Evolutionary conservation across 2,329 filamentous ascomycete genomes (phyloP).

Genomic region (Passalora sequoiae): DNA sequence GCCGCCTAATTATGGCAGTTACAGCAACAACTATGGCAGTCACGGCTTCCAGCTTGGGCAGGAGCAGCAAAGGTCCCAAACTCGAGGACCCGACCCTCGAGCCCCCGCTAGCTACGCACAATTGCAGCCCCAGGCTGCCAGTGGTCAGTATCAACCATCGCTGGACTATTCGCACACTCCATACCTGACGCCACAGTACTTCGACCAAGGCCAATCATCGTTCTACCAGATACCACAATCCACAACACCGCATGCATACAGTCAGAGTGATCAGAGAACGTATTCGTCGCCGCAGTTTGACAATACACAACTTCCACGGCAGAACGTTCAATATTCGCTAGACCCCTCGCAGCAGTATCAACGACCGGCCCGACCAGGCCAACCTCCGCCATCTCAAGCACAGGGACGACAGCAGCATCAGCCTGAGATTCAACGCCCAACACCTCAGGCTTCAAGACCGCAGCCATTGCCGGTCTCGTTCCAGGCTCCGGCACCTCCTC

Average conservation of each 20-base stretch:
- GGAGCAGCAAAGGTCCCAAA: too few species aligned
- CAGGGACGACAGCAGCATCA: constrained; percentile 13
- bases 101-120: too few species aligned
- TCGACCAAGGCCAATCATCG: constrained; percentile 12
- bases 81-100: too few species aligned
- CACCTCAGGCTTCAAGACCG: background rate
- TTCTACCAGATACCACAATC: constrained; percentile 18
- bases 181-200: constrained; percentile 17
- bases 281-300: constrained; percentile 17
- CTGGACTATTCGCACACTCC: constrained; percentile 8
- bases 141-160: constrained; percentile 6
- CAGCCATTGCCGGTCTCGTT: background rate
- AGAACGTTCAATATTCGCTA: constrained; percentile 15
- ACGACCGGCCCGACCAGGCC: constrained; percentile 11
- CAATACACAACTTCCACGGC: constrained; percentile 8
- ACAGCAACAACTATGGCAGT: constrained; percentile 5
- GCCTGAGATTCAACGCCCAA: constrained; percentile 3
- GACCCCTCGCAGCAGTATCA: constrained; percentile 20
- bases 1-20: constrained; percentile 5
- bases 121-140: constrained; percentile 3
- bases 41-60: constrained; percentile 8
- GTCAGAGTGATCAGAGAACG: too few species aligned
- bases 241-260: too few species aligned
- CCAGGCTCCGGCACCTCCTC: background rate
- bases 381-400: constrained; percentile 1